Evolutionary conservation across 208 protist genomes (phyloP).

Genomic region (Acanthamoeba culbertsoni): DNA sequence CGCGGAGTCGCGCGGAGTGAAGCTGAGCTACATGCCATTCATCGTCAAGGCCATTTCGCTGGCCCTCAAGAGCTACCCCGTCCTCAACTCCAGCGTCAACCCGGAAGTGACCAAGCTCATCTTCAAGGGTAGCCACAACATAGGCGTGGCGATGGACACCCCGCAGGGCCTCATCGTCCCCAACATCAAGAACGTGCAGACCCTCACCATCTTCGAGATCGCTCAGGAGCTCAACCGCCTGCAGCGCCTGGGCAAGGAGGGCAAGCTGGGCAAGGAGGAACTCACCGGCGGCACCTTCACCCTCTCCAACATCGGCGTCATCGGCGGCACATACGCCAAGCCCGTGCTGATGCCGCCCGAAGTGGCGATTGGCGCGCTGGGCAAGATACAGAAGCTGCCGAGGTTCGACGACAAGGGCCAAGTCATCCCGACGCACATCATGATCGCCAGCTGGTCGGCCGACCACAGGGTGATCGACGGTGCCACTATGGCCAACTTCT

Average conservation of each 20-base stretch:
- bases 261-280: slow-evolving; percentile 28
- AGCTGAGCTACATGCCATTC: slow-evolving; percentile 93
- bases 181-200: slow-evolving; percentile 90
- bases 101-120: slow-evolving; percentile 81
- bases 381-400: slow-evolving; percentile 88
- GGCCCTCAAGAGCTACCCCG: slow-evolving; percentile 87
- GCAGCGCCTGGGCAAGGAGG: slow-evolving; percentile 68
- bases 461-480: slow-evolving; percentile 97
- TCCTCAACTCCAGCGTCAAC: slow-evolving; percentile 88
- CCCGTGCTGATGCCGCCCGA: slow-evolving; percentile 91
- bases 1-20: slow-evolving; percentile 76
- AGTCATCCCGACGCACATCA: slow-evolving; percentile 81
- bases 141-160: slow-evolving; percentile 95
- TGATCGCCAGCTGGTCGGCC: slow-evolving; percentile 85
- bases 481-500: slow-evolving; percentile 95
- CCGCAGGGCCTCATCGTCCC: slow-evolving; percentile 94
- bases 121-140: slow-evolving; percentile 89
- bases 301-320: slow-evolving; percentile 94
- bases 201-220: slow-evolving; percentile 90
- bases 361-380: slow-evolving; percentile 93
- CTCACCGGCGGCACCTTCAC: slow-evolving; percentile 90
- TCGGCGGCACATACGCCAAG: slow-evolving; percentile 92
- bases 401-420: slow-evolving; percentile 84
- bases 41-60: slow-evolving; percentile 94
- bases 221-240: slow-evolving; percentile 90